These are phyloP conservation scores for Akebia trifoliata DNA, from an alignment of 164 flowering plant genomes.

Conservation along the genomic window DNA sequence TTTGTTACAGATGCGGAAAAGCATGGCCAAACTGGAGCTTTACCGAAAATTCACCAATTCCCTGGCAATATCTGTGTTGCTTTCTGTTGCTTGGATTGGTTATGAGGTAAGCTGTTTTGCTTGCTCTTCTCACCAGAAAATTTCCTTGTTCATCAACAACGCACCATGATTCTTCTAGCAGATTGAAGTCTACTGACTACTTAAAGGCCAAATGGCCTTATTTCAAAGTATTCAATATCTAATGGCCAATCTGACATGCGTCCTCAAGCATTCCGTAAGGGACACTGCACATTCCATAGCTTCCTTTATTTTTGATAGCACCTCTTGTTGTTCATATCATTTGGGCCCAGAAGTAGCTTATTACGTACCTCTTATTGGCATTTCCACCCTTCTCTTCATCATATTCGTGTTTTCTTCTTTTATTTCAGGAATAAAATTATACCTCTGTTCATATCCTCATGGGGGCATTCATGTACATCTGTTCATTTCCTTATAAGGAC, in stretches of 20 bases:
- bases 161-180: no score
- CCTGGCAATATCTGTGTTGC: conserved; percentile 72
- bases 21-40: conserved; percentile 74
- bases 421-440: no score
- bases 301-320: background rate
- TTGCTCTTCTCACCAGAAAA: conserved; percentile 4
- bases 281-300: background rate
- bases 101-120: conserved; percentile 58
- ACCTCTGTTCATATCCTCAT: no score
- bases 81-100: conserved; percentile 93
- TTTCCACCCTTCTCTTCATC: background rate
- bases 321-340: background rate
- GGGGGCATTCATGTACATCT: background rate
- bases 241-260: background rate
- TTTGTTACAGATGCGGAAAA: conserved; percentile 53
- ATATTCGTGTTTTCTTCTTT: no score
- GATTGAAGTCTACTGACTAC: background rate
- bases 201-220: background rate
- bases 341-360: background rate
- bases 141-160: background rate
- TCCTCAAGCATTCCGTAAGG: background rate
- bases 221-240: background rate
- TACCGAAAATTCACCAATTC: conserved; percentile 85
- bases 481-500: no score
- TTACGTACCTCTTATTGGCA: background rate